Conservation (phyloP, 305 asterid genomes). For the Solanum aculeatissimum region DNA sequence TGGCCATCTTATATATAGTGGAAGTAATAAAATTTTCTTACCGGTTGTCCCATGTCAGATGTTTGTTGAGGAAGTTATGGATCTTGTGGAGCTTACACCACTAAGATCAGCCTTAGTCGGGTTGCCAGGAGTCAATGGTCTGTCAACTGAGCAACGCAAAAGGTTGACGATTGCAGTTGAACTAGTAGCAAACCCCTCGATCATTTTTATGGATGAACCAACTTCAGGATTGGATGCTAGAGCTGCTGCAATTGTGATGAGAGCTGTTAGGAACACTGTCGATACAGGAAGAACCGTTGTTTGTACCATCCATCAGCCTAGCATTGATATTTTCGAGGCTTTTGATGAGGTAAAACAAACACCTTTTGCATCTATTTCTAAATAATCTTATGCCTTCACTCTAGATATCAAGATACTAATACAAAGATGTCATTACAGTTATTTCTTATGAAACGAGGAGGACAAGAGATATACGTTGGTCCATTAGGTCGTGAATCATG, state of each 20-base stretch:
- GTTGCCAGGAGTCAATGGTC: constrained; percentile 28
- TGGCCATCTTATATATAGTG: neutral
- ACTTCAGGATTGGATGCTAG: constrained; percentile 32
- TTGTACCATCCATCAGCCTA: constrained; percentile 24
- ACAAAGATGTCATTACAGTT: neutral
- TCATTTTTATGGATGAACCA: constrained; percentile 31
- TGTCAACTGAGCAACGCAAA: constrained; percentile 29
- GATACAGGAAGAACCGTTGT: constrained; percentile 23
- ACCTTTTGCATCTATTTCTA: neutral
- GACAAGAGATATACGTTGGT: constrained; percentile 22
- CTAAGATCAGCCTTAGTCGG: constrained; percentile 23
- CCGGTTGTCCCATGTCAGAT: constrained; percentile 6
- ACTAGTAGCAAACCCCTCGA: constrained; percentile 31
- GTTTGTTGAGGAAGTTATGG: constrained; percentile 31
- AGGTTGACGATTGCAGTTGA: constrained; percentile 32
- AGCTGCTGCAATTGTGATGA: constrained; percentile 35
- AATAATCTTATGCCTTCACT: neutral
- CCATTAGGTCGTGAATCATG: constrained; percentile 15
- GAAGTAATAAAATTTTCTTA: neutral
- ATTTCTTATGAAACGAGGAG: constrained; percentile 20
- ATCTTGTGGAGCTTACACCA: constrained; percentile 22
- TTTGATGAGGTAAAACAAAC: constrained; percentile 17
- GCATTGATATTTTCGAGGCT: constrained; percentile 25
- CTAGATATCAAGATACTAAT: neutral
- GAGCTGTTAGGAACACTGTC: constrained; percentile 24